These are phyloP conservation scores for Marasmius tenuissimus DNA, from an alignment of 1,284 basidiomycete genomes.

Conservation along the genomic window DNA sequence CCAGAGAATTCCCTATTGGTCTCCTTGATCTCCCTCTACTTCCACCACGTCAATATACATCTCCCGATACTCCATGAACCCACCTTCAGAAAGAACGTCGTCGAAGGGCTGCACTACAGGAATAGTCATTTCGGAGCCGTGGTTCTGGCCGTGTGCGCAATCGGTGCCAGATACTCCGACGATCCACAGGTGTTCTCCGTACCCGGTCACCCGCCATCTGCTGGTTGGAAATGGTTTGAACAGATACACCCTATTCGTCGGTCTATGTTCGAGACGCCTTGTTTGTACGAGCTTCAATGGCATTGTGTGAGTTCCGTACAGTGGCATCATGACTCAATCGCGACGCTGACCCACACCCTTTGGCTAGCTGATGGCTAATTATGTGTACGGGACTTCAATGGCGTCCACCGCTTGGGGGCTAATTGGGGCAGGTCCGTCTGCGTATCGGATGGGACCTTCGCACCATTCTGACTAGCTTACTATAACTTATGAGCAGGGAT, in stretches of 20 bases:
- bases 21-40: neutral
- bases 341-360: neutral
- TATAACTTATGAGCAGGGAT: neutral
- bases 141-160: slow-evolving; percentile 8
- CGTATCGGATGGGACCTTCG: neutral
- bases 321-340: neutral
- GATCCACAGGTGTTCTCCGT: neutral
- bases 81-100: slow-evolving; percentile 1
- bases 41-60: neutral
- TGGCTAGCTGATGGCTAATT: neutral
- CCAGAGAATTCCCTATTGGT: neutral
- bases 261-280: neutral
- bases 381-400: neutral
- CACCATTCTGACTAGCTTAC: neutral
- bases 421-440: neutral
- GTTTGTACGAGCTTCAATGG: neutral
- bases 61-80: slow-evolving; percentile 7
- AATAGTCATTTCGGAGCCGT: slow-evolving; percentile 5
- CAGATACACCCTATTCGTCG: neutral
- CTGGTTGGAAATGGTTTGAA: neutral
- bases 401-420: neutral
- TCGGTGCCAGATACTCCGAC: neutral
- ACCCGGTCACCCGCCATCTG: neutral
- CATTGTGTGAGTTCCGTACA: neutral
- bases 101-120: neutral